Percentiles rank a stretch among this genome's conserved stretches.
Evolutionary conservation across 768 basidiomycete genomes (phyloP).

Genomic region (Lactifluus volemus): DNA sequence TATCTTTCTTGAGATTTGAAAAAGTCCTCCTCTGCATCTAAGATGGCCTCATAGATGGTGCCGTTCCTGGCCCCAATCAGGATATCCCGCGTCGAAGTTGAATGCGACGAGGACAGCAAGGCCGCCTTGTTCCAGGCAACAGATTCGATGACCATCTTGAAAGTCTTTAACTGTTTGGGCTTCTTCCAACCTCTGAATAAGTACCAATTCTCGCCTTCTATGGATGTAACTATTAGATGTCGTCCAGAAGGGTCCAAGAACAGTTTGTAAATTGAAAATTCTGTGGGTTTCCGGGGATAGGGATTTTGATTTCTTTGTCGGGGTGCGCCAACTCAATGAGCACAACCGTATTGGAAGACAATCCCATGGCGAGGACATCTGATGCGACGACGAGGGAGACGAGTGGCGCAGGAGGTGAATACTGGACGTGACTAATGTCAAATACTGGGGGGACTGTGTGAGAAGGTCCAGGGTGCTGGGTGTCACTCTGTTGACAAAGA

Average conservation of each 20-base stretch:
- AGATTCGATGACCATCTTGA: constrained; percentile 84
- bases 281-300: constrained; percentile 62
- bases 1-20: constrained; percentile 85
- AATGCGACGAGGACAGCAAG: constrained; percentile 52
- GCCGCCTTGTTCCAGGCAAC: constrained; percentile 83
- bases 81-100: constrained; percentile 74
- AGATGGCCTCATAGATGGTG: constrained; percentile 76
- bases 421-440: constrained; percentile 84
- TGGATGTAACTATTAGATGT: constrained; percentile 81
- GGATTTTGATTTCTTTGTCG: constrained; percentile 78
- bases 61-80: constrained; percentile 83
- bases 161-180: constrained; percentile 64
- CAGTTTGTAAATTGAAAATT: constrained; percentile 70
- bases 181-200: constrained; percentile 76
- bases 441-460: constrained; percentile 52
- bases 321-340: constrained; percentile 86
- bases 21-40: constrained; percentile 88
- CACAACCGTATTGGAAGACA: constrained; percentile 66
- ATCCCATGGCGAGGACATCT: constrained; percentile 79
- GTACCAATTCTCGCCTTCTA: constrained; percentile 92
- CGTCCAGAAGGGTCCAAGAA: constrained; percentile 92
- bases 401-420: constrained; percentile 77
- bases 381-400: constrained; percentile 77
- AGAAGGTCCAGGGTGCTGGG: constrained; percentile 23
- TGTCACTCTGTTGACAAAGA: constrained; percentile 26